phyloP scores from a whole-genome alignment of 257 asterid genomes.

The Fraxinus excelsior region DNA sequence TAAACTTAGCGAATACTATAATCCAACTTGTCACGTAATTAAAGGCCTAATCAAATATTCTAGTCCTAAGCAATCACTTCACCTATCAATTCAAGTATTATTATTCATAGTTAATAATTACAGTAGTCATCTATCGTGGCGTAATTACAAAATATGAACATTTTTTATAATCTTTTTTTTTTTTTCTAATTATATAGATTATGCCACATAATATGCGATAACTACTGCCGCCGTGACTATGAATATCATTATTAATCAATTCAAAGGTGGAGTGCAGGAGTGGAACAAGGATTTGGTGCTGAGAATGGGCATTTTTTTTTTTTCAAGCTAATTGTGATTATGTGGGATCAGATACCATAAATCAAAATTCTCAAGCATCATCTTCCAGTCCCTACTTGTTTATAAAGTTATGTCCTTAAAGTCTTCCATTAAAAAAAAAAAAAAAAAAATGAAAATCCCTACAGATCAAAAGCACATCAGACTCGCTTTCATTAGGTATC shows the following conservation, averaged over 20 bases:
- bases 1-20: no score
- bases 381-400: conserved; percentile 10
- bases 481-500: conserved; percentile 17
- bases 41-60: neutral
- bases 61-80: conserved; percentile 18
- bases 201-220: no score
- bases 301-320: conserved; percentile 28
- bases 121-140: no score
- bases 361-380: conserved; percentile 39
- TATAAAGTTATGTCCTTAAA: neutral
- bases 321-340: conserved; percentile 31
- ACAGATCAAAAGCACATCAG: conserved; percentile 3
- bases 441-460: no score
- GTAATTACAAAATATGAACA: no score
- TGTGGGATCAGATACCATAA: conserved; percentile 44
- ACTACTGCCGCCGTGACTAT: no score
- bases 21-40: neutral
- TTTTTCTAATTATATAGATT: no score
- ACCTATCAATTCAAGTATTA: neutral
- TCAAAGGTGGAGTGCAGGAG: conserved; percentile 18
- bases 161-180: no score
- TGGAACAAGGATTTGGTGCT: conserved; percentile 44
- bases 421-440: neutral
- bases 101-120: no score
- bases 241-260: neutral